Evolutionary conservation across 2,329 filamentous ascomycete species (phyloP).

Genomic region (Phaeosphaeriaceae sp.): DNA sequence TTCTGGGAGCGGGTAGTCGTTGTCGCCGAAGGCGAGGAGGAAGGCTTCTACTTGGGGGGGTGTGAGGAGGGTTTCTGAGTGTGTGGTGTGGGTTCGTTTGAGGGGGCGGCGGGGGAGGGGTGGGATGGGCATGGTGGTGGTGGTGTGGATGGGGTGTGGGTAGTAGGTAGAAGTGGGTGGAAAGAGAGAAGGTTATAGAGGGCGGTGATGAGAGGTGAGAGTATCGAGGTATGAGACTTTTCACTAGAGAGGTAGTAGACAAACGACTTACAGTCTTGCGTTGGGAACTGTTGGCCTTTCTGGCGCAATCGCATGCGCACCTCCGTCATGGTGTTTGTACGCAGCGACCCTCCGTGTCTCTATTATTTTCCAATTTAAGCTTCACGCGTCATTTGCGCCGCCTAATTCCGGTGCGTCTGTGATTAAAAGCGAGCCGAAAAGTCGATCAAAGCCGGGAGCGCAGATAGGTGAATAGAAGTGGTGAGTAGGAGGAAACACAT

Average conservation of each 20-base stretch:
- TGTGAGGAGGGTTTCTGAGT: slow-evolving; percentile 10
- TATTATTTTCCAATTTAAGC: background rate
- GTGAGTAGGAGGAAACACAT: no score
- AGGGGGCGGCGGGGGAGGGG: slow-evolving; percentile 13
- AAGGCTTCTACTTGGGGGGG: slow-evolving; percentile 68
- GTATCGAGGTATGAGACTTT: no score
- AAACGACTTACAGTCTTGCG: slow-evolving; percentile 47
- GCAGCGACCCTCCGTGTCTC: background rate
- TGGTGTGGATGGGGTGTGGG: background rate
- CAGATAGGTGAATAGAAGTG: no score
- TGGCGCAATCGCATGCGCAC: slow-evolving; percentile 56
- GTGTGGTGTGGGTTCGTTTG: slow-evolving; percentile 10
- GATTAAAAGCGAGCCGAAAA: no score
- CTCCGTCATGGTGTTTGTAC: slow-evolving; percentile 51
- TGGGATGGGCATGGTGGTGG: slow-evolving; percentile 2
- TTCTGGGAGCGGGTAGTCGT: slow-evolving; percentile 76
- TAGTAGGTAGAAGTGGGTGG: background rate
- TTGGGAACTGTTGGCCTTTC: slow-evolving; percentile 56
- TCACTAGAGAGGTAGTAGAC: background rate
- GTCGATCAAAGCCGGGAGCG: no score
- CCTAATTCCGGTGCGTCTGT: no score
- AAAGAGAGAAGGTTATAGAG: background rate
- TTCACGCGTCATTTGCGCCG: no score
- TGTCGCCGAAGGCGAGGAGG: slow-evolving; percentile 82
- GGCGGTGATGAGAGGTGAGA: no score